Percentiles rank a stretch among this genome's conserved stretches.
Evolutionary conservation across 768 basidiomycete species (phyloP).

Genomic region (Panaeolus papilionaceus): DNA sequence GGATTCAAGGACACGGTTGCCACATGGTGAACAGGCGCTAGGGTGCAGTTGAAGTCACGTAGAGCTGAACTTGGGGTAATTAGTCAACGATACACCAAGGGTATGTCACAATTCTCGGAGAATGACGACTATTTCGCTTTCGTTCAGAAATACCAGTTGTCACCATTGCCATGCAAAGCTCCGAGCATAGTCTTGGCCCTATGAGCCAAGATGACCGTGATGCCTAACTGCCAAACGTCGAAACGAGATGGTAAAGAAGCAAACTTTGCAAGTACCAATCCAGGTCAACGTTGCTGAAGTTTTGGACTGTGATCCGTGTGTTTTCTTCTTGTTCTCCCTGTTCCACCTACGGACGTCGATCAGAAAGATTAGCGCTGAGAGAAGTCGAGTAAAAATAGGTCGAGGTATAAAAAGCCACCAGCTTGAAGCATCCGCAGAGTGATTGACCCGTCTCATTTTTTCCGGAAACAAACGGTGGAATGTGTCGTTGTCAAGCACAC

Average conservation of each 20-base stretch:
- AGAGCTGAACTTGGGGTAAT: not conserved
- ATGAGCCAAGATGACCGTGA: not conserved
- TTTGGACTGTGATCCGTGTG: too few relatives aligned
- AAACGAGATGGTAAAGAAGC: not conserved
- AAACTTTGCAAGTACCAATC: not conserved
- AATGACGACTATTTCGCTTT: not conserved
- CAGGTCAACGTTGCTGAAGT: too few relatives aligned
- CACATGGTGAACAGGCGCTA: not conserved
- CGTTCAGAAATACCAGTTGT: not conserved
- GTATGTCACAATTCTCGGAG: not conserved
- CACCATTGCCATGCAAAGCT: not conserved
- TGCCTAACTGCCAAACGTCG: not conserved
- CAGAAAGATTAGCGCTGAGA: not conserved
- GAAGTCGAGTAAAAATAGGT: not conserved
- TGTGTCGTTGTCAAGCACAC: too few relatives aligned
- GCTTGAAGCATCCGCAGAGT: too few relatives aligned
- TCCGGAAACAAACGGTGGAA: too few relatives aligned
- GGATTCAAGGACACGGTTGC: not conserved
- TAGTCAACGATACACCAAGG: not conserved
- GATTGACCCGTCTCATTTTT: too few relatives aligned
- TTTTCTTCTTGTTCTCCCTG: not conserved
- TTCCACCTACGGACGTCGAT: not conserved
- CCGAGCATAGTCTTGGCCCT: not conserved
- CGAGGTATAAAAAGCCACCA: not conserved
- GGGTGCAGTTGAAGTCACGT: not conserved